Evolutionary conservation across 176 grass and related monocot genomes (phyloP).

Genomic region (Triticum urartu): DNA sequence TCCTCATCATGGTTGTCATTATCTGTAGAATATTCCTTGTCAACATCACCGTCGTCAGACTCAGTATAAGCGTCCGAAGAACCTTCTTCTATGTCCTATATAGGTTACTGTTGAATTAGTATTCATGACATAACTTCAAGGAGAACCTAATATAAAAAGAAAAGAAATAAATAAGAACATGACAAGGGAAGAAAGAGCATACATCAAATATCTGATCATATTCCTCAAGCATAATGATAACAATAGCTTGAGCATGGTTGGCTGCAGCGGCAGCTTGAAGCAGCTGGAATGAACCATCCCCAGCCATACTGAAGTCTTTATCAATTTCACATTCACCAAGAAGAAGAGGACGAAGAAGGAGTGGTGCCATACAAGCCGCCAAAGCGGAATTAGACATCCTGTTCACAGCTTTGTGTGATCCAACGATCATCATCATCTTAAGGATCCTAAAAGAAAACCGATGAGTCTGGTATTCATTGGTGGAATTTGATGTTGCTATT

Average conservation of each 20-base stretch:
- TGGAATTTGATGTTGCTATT: conserved; percentile 7
- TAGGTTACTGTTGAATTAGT: conserved; percentile 39
- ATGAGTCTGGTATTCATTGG: conserved; percentile 20
- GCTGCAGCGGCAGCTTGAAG: conserved; percentile 94
- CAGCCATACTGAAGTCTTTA: conserved; percentile 76
- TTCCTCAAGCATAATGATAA: conserved; percentile 95
- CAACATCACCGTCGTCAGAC: conserved; percentile 70
- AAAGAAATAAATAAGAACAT: conserved; percentile 4
- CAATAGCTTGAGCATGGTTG: conserved; percentile 94
- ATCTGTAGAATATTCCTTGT: conserved; percentile 79
- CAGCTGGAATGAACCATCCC: conserved; percentile 87
- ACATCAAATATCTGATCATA: conserved; percentile 95
- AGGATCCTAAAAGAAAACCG: conserved; percentile 78
- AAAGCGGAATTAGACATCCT: conserved; percentile 90
- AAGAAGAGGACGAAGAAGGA: conserved; percentile 91
- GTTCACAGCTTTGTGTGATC: conserved; percentile 76
- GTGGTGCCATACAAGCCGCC: conserved; percentile 98
- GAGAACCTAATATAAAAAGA: conserved; percentile 17
- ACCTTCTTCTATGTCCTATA: conserved; percentile 74
- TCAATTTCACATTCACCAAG: conserved; percentile 90
- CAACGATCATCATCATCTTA: conserved; percentile 94
- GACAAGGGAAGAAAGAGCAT: conserved; percentile 24
- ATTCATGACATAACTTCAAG: conserved; percentile 39
- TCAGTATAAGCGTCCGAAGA: conserved; percentile 89
- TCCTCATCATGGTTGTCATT: conserved; percentile 73